A percentile compares a stretch with the other conserved stretches of the same genome.
phyloP scores from a whole-genome alignment of 257 asterid species.

The Nicotiana sylvestris region DNA sequence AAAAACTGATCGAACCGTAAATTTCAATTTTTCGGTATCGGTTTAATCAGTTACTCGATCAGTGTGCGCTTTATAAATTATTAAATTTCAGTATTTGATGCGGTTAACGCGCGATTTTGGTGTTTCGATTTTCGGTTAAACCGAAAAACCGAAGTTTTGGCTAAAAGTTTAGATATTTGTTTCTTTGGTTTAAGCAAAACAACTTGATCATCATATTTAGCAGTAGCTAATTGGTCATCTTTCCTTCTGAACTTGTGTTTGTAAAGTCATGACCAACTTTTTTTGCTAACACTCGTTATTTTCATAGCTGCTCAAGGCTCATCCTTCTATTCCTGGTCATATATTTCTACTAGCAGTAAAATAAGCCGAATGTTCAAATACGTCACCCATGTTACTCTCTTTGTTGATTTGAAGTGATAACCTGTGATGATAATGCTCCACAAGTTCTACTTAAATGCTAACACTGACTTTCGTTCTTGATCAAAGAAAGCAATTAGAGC shows the following conservation, averaged over 20 bases:
- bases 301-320: slow-evolving; percentile 2
- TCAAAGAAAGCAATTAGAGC: no score
- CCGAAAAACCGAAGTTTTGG: background rate
- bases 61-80: no score
- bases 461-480: no score
- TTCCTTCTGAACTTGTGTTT: slow-evolving; percentile 24
- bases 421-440: slow-evolving; percentile 45
- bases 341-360: background rate
- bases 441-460: background rate
- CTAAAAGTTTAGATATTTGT: slow-evolving; percentile 3
- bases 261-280: slow-evolving; percentile 52
- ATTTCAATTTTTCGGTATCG: no score
- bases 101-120: no score
- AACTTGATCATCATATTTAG: slow-evolving; percentile 39
- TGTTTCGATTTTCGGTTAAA: no score
- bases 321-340: background rate
- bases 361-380: slow-evolving; percentile 21
- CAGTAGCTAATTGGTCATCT: slow-evolving; percentile 23
- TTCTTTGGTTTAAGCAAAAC: slow-evolving; percentile 39
- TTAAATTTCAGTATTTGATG: no score
- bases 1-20: no score
- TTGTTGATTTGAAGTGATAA: slow-evolving; percentile 62
- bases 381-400: slow-evolving; percentile 26
- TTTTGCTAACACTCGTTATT: background rate
- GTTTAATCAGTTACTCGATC: no score